phyloP scores from a whole-genome alignment of 2,329 filamentous ascomycete genomes.

The Aspergillus sp. region DNA sequence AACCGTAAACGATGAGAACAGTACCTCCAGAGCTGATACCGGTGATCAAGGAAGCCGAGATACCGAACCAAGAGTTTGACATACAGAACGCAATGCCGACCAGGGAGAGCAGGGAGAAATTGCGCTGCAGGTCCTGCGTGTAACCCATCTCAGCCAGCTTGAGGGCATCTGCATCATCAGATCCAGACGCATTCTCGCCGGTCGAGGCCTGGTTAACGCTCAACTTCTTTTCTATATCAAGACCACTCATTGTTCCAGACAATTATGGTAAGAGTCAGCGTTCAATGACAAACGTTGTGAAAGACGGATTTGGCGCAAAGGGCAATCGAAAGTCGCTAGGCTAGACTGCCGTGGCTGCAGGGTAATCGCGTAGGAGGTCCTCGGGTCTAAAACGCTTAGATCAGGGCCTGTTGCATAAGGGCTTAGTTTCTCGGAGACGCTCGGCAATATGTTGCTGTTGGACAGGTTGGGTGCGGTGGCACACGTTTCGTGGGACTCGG shows the following conservation, averaged over 20 bases:
- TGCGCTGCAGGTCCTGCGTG: constrained; percentile 47
- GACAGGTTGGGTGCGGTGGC: constrained; percentile 15
- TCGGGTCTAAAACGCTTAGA: constrained; percentile 8
- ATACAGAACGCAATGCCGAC: constrained; percentile 55
- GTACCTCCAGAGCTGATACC: constrained; percentile 55
- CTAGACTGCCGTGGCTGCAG: constrained; percentile 12
- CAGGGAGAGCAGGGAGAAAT: constrained; percentile 53
- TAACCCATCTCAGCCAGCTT: constrained; percentile 53
- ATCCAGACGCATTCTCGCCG: constrained; percentile 17
- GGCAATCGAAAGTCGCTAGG: constrained; percentile 10
- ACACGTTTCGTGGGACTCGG: neutral
- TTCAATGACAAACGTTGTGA: constrained; percentile 1
- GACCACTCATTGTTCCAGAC: constrained; percentile 19
- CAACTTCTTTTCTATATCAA: constrained; percentile 24
- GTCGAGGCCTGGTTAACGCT: constrained; percentile 17
- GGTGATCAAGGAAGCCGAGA: constrained; percentile 52
- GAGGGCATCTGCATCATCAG: constrained; percentile 41
- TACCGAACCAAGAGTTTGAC: constrained; percentile 56
- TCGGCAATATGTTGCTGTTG: constrained; percentile 15
- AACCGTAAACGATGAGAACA: constrained; percentile 53
- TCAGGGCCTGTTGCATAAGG: constrained; percentile 17
- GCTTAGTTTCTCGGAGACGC: constrained; percentile 9
- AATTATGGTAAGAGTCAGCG: neutral
- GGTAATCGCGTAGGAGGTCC: constrained; percentile 13
- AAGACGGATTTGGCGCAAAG: constrained; percentile 14